Conservation (phyloP, 2,329 filamentous ascomycete species). For the Colletotrichum theobromicola region DNA sequence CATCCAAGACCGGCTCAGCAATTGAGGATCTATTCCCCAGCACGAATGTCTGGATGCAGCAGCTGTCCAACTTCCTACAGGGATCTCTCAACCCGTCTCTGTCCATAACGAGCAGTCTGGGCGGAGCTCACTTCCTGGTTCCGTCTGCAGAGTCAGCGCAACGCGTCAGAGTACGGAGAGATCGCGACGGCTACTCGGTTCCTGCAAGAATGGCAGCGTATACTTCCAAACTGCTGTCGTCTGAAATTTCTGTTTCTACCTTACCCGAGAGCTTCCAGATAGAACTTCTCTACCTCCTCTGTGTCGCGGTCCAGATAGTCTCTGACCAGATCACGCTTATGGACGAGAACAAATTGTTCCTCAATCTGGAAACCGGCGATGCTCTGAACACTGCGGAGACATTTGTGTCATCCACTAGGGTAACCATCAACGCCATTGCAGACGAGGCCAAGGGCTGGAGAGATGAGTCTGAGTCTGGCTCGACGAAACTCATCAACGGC, state of each 20-base stretch:
- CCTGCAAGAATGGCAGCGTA: slow-evolving; percentile 80
- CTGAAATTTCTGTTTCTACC: slow-evolving; percentile 40
- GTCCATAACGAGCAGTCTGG: slow-evolving; percentile 75
- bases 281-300: slow-evolving; percentile 57
- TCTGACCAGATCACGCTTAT: slow-evolving; percentile 58
- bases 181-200: slow-evolving; percentile 73
- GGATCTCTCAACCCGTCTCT: slow-evolving; percentile 65
- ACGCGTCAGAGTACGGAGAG: slow-evolving; percentile 50
- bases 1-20: slow-evolving; percentile 39
- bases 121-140: slow-evolving; percentile 72
- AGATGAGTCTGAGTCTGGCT: slow-evolving; percentile 33
- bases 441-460: slow-evolving; percentile 42
- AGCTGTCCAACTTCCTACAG: slow-evolving; percentile 62
- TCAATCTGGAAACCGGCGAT: slow-evolving; percentile 39
- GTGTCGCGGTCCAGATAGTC: slow-evolving; percentile 55
- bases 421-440: slow-evolving; percentile 38
- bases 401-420: slow-evolving; percentile 46
- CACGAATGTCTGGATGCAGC: slow-evolving; percentile 66
- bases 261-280: slow-evolving; percentile 48
- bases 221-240: slow-evolving; percentile 60
- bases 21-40: slow-evolving; percentile 66
- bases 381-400: slow-evolving; percentile 45
- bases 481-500: slow-evolving; percentile 41
- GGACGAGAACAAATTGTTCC: slow-evolving; percentile 53
- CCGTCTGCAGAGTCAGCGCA: slow-evolving; percentile 28